These are phyloP conservation scores for Aspergillus campestris DNA, from an alignment of 495 filamentous ascomycete species.

Conservation along the genomic window DNA sequence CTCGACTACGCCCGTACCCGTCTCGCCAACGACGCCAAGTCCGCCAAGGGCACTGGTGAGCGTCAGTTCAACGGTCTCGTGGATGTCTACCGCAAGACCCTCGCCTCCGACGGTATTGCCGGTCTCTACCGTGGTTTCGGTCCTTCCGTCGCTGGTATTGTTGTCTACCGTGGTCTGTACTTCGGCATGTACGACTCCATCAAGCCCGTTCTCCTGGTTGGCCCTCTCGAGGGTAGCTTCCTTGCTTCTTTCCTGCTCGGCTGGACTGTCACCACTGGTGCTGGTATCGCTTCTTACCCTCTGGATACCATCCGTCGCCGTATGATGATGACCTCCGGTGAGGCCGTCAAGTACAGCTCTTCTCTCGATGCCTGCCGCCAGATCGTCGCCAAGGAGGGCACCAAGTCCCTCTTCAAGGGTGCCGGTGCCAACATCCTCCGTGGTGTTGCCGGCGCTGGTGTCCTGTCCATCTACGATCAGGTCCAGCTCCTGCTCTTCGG, in stretches of 20 bases:
- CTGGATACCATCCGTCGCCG: slow-evolving; percentile 99
- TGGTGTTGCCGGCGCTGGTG: slow-evolving; percentile 99
- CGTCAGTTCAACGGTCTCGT: slow-evolving; percentile 99
- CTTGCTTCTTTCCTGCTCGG: slow-evolving; percentile 96
- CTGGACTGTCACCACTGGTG: slow-evolving; percentile 99
- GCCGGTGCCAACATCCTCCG: slow-evolving; percentile 99
- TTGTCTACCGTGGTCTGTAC: slow-evolving; percentile 99
- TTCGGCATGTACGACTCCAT: slow-evolving; percentile 99
- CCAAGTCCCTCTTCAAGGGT: slow-evolving; percentile 99
- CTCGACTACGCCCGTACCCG: slow-evolving; percentile 99
- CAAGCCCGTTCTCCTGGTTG: slow-evolving; percentile 95
- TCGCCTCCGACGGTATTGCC: slow-evolving; percentile 92
- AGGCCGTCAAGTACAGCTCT: slow-evolving; percentile 97
- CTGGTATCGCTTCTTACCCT: slow-evolving; percentile 99
- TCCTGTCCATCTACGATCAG: slow-evolving; percentile 99
- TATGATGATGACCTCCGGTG: slow-evolving; percentile 99
- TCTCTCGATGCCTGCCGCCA: slow-evolving; percentile 90
- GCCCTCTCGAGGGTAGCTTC: slow-evolving; percentile 94
- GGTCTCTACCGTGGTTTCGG: slow-evolving; percentile 99
- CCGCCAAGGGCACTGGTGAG: slow-evolving; percentile 85
- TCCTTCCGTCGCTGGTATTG: slow-evolving; percentile 95
- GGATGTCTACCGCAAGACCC: slow-evolving; percentile 99
- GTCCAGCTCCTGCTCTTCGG: slow-evolving; percentile 97
- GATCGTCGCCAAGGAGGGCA: slow-evolving; percentile 95
- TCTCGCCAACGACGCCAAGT: slow-evolving; percentile 99